phyloP scores from a whole-genome alignment of 495 filamentous ascomycete species.

The Platismatia glauca region DNA sequence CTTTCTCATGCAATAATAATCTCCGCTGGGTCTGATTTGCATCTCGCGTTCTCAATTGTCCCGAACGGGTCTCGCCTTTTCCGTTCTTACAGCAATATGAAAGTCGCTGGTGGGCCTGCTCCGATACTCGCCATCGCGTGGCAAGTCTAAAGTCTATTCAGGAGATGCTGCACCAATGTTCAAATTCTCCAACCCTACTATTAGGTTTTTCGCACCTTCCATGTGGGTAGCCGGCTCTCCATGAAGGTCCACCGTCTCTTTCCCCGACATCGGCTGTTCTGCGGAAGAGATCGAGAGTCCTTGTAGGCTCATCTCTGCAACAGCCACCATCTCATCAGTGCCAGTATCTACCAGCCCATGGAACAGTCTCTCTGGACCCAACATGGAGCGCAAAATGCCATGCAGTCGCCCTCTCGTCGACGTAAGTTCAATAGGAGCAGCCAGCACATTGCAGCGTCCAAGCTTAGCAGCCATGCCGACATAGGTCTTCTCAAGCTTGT shows the following conservation, averaged over 20 bases:
- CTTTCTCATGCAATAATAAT: background rate
- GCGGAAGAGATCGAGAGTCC: background rate
- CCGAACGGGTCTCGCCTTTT: background rate
- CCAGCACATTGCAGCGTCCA: background rate
- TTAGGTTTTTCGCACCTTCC: background rate
- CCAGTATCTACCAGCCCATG: background rate
- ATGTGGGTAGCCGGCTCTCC: background rate
- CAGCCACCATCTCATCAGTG: background rate
- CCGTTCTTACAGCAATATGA: background rate
- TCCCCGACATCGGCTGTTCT: background rate
- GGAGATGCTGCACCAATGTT: background rate
- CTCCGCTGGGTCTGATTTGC: background rate
- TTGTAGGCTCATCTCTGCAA: background rate
- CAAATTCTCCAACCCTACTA: background rate
- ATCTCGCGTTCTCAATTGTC: background rate
- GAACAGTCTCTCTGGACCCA: slow-evolving; percentile 1
- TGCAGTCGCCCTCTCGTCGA: background rate
- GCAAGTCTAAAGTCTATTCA: background rate
- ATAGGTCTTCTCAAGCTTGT: slow-evolving; percentile 8
- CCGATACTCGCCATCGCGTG: background rate
- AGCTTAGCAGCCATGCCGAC: slow-evolving; percentile 1
- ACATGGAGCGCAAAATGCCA: slow-evolving; percentile 4
- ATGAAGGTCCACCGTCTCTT: background rate
- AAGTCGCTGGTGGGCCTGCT: background rate
- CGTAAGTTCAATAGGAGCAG: background rate